Conservation (phyloP, 495 filamentous ascomycete species). For the Astrothelium macrocarpum region DNA sequence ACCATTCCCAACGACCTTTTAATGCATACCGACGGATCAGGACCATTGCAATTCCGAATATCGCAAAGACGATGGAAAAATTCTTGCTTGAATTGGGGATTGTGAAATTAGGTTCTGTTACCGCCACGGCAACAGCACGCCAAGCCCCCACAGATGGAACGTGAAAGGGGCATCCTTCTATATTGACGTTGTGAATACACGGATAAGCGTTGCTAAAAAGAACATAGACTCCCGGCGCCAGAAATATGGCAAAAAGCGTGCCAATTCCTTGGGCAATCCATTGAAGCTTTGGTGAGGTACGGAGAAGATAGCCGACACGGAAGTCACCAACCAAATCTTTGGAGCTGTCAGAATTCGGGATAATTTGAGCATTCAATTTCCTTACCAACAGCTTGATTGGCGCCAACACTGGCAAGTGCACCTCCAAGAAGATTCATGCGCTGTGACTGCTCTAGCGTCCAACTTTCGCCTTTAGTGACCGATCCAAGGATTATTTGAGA, state of each 20-base stretch:
- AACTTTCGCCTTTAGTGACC: slow-evolving; percentile 44
- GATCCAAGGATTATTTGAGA: slow-evolving; percentile 57
- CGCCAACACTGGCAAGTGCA: slow-evolving; percentile 48
- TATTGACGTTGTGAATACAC: slow-evolving; percentile 44
- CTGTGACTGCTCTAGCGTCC: slow-evolving; percentile 41
- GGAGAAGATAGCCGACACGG: slow-evolving; percentile 53
- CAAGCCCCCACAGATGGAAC: slow-evolving; percentile 56
- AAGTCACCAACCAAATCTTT: slow-evolving; percentile 49
- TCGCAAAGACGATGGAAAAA: slow-evolving; percentile 47
- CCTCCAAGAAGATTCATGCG: slow-evolving; percentile 55
- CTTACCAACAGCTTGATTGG: slow-evolving; percentile 38
- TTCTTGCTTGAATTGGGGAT: slow-evolving; percentile 49
- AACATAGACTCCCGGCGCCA: slow-evolving; percentile 53
- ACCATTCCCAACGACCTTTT: slow-evolving; percentile 44
- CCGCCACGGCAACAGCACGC: slow-evolving; percentile 54
- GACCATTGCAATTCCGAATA: slow-evolving; percentile 39
- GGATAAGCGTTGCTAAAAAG: slow-evolving; percentile 58
- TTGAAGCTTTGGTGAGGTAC: slow-evolving; percentile 53
- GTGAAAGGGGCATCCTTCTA: slow-evolving; percentile 41
- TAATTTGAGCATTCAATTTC: background rate
- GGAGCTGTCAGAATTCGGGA: background rate
- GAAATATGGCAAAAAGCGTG: slow-evolving; percentile 50
- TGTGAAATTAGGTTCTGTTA: slow-evolving; percentile 48
- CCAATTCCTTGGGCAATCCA: slow-evolving; percentile 55
- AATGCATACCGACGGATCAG: slow-evolving; percentile 51